Conservation (phyloP, 2,329 filamentous ascomycete genomes). For the Talaromyces sp. region DNA sequence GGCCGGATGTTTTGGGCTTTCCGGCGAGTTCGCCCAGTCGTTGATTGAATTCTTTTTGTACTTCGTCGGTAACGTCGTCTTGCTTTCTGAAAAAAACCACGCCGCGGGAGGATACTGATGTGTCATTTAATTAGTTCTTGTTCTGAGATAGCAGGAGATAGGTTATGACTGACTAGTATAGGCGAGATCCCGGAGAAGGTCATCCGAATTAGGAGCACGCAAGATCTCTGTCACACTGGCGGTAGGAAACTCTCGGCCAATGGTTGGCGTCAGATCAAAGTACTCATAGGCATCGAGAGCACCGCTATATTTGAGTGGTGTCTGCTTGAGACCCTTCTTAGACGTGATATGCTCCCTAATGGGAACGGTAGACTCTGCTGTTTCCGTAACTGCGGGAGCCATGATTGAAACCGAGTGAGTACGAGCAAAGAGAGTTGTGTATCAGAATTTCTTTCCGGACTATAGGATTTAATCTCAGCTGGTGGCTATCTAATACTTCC, state of each 20-base stretch:
- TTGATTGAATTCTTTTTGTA: slow-evolving; percentile 40
- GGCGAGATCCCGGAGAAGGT: slow-evolving; percentile 35
- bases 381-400: neutral
- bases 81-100: slow-evolving; percentile 26
- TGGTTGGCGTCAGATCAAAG: slow-evolving; percentile 51
- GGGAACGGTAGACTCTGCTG: neutral
- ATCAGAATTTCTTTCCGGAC: too few relatives aligned
- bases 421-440: neutral
- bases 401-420: neutral
- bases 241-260: slow-evolving; percentile 47
- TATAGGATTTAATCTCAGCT: too few relatives aligned
- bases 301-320: slow-evolving; percentile 39
- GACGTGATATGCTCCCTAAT: neutral
- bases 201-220: slow-evolving; percentile 34
- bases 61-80: slow-evolving; percentile 11
- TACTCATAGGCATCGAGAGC: slow-evolving; percentile 44
- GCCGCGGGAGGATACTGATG: slow-evolving; percentile 41
- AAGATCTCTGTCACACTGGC: slow-evolving; percentile 50
- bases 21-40: slow-evolving; percentile 47
- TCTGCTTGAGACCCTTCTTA: neutral
- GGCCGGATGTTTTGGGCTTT: slow-evolving; percentile 45
- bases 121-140: neutral
- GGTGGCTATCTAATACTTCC: too few relatives aligned
- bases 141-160: neutral
- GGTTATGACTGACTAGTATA: slow-evolving; percentile 26